phyloP scores from a whole-genome alignment of 495 filamentous ascomycete species.

The Eremomyces bilateralis region DNA sequence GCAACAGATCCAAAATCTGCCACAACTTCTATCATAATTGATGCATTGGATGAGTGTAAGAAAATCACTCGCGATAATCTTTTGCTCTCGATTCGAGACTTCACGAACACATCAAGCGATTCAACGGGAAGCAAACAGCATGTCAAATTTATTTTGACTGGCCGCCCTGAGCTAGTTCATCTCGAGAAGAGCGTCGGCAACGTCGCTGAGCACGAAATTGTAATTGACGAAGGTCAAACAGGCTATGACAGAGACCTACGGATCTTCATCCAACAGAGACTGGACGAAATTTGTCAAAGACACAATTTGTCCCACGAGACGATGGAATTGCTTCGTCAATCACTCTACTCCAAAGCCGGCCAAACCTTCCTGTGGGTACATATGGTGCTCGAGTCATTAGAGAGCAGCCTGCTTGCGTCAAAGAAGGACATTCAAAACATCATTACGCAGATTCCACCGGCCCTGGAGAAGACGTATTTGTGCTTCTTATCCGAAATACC shows the following conservation, averaged over 20 bases:
- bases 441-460: background rate
- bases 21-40: conserved; percentile 7
- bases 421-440: background rate
- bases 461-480: background rate
- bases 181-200: too few relatives aligned
- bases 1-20: conserved; percentile 1
- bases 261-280: background rate
- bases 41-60: conserved; percentile 11
- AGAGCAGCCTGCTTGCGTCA: background rate
- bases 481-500: background rate
- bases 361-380: background rate
- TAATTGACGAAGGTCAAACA: background rate
- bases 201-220: too few relatives aligned
- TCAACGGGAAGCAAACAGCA: conserved; percentile 2
- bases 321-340: background rate
- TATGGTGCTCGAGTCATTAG: background rate
- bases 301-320: background rate
- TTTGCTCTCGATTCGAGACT: conserved; percentile 1
- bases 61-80: too few relatives aligned
- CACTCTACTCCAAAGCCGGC: background rate
- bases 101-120: background rate
- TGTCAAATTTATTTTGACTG: conserved; percentile 10
- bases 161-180: too few relatives aligned
- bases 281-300: background rate
- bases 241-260: background rate